Conservation (phyloP, 2,329 filamentous ascomycete genomes). For the Coniella lustricola region DNA sequence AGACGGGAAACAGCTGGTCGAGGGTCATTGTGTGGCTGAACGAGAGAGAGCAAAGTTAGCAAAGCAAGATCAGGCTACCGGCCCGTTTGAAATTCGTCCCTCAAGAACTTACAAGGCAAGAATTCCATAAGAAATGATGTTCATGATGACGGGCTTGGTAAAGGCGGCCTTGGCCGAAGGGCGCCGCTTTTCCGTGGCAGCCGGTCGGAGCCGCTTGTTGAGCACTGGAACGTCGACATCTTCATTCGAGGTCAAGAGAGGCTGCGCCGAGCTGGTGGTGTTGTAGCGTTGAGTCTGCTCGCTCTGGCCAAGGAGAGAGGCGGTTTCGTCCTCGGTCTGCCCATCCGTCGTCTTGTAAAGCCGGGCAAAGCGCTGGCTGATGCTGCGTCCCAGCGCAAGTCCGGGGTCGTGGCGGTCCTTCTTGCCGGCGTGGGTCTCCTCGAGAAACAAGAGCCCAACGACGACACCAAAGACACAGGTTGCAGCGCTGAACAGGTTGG, state of each 20-base stretch:
- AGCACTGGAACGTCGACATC: constrained; percentile 18
- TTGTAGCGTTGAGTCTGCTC: constrained; percentile 44
- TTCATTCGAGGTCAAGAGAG: neutral
- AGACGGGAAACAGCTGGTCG: constrained; percentile 87
- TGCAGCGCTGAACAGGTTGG: constrained; percentile 82
- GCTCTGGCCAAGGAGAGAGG: constrained; percentile 54
- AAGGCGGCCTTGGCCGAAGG: constrained; percentile 49
- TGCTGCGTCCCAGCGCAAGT: constrained; percentile 66
- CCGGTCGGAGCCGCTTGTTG: constrained; percentile 5
- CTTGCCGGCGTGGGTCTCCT: constrained; percentile 86
- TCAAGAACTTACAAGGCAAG: constrained; percentile 79
- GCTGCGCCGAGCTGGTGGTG: constrained; percentile 22
- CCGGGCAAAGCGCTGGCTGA: constrained; percentile 42
- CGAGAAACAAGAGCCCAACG: constrained; percentile 77
- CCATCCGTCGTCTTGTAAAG: constrained; percentile 29
- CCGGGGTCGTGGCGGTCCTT: constrained; percentile 71
- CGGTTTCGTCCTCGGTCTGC: constrained; percentile 46
- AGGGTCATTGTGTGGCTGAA: constrained; percentile 90
- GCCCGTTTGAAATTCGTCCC: no score
- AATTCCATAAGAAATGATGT: constrained; percentile 85
- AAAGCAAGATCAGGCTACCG: no score
- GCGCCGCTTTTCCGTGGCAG: constrained; percentile 8
- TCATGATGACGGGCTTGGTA: constrained; percentile 76
- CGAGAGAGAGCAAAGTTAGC: constrained; percentile 20
- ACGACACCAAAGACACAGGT: constrained; percentile 70